A percentile compares a stretch with the other conserved stretches of the same genome.
Evolutionary conservation across 768 basidiomycete species (phyloP).

Genomic region (Kwoniella europaea): DNA sequence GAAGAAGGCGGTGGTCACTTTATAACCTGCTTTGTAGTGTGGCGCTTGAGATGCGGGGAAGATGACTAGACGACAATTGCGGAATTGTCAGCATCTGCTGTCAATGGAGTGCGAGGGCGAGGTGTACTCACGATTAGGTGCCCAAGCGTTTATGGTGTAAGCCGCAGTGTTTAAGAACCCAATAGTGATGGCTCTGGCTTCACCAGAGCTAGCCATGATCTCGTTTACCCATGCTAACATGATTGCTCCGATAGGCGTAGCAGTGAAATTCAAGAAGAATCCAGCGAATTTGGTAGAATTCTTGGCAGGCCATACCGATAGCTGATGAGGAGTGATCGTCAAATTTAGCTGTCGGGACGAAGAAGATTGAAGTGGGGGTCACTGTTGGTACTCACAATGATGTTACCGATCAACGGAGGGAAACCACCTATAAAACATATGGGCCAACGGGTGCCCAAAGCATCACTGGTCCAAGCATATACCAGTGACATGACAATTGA

Average conservation of each 20-base stretch:
- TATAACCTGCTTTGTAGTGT: conserved; percentile 44
- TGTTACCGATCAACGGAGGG: conserved; percentile 34
- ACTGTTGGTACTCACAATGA: conserved; percentile 25
- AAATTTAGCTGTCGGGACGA: not conserved
- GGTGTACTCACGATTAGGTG: conserved; percentile 27
- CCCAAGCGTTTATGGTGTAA: conserved; percentile 38
- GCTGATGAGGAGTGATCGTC: not conserved
- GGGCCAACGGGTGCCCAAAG: conserved; percentile 32
- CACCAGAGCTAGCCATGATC: conserved; percentile 27
- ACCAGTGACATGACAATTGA: conserved; percentile 29
- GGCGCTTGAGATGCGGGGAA: conserved; percentile 48
- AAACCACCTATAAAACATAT: conserved; percentile 28
- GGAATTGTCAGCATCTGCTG: not conserved
- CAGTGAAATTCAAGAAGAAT: conserved; percentile 32
- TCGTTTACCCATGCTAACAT: conserved; percentile 42
- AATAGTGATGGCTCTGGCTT: conserved; percentile 34
- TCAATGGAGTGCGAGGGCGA: no score
- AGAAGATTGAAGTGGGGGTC: not conserved
- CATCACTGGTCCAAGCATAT: conserved; percentile 36
- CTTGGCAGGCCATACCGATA: conserved; percentile 26
- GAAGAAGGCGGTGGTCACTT: conserved; percentile 37
- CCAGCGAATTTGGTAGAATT: conserved; percentile 30
- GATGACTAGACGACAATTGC: conserved; percentile 26
- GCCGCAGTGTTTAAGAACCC: conserved; percentile 36
- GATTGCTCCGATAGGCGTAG: conserved; percentile 31